Evolutionary conservation across 352 stramenopile species (phyloP).

Genomic region (Detonula confervacea): DNA sequence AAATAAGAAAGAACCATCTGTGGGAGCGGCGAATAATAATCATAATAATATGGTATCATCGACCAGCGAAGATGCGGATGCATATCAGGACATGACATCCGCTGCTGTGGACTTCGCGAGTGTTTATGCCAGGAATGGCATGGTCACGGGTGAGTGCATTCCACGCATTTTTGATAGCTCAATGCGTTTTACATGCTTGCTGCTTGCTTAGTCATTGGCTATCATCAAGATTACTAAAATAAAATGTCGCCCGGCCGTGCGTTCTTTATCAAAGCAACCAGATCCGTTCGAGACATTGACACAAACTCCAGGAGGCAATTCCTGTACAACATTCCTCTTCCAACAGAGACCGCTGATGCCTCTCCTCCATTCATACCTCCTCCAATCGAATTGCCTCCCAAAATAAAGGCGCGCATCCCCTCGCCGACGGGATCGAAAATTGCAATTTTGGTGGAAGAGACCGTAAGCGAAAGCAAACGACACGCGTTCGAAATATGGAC

Average conservation of each 20-base stretch:
- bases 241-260: neutral
- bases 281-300: constrained; percentile 76
- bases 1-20: neutral
- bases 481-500: constrained; percentile 74
- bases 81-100: constrained; percentile 65
- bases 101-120: constrained; percentile 62
- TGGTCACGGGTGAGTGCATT: constrained; percentile 39
- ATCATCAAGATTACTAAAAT: neutral
- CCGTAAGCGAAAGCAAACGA: constrained; percentile 24
- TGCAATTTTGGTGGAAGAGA: constrained; percentile 62
- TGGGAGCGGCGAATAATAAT: neutral
- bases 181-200: neutral
- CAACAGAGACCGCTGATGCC: neutral
- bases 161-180: too few relatives aligned
- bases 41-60: constrained; percentile 10
- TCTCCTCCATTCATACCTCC: constrained; percentile 28
- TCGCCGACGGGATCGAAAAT: constrained; percentile 69
- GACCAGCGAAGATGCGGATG: too few relatives aligned
- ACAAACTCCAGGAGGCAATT: constrained; percentile 56
- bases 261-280: constrained; percentile 38
- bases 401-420: constrained; percentile 65
- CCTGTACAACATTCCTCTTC: constrained; percentile 62
- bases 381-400: constrained; percentile 55
- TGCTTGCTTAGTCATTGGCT: neutral
- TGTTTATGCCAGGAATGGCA: constrained; percentile 44